Base-by-base conservation (phyloP, 495 filamentous ascomycete genomes). In the Viridothelium virens region DNA sequence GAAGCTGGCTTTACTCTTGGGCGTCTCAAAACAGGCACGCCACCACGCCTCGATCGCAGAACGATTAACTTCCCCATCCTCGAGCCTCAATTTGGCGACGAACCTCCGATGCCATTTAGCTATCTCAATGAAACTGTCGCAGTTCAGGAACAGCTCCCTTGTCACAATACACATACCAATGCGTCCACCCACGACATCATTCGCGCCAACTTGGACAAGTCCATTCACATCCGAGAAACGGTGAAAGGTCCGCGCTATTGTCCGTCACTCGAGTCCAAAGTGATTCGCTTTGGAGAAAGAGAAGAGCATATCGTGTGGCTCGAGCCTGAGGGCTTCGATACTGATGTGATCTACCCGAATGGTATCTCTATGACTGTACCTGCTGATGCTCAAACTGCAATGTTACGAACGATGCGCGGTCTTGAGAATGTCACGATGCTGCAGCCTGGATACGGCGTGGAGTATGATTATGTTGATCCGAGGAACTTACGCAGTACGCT, bases 401-500 rank as follows among this genome's bases (percentile, higher is more conserved):
- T 96, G 76, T 81, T 98, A 11, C 89, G 85, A 63, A 96, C 91
- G 0, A 87, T 98, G 64, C 82, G 76, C 18, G 94, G 94, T 12
- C 85, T 98, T 34, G 92, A 96, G 74, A 86, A 96, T 68, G 91
- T 91, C 2, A 85, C 78, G 56, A 97, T 98, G 95, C 87, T 96
- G 3, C 95, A 97, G 72, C 87, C 94, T 2, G 94, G 94, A 61
- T 98, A 98, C 74, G 94, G 94, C 56, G 94, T 98, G 6, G 94
- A 98, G 77, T 98, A 98, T 75, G 94, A 98, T 79, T 98, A 97
- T 76, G 89, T 98, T 10, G 94, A 98, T 74, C 95, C 94, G 9
- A 89, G 94, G 63, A 88, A 86, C 72, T 81, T 98, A 9, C 87
- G 86, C 68, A 85, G 89, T 31, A 92, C 94, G 0, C 85, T 98